phyloP scores from a whole-genome alignment of 331 rosid genomes.

The Malus hybrid region DNA sequence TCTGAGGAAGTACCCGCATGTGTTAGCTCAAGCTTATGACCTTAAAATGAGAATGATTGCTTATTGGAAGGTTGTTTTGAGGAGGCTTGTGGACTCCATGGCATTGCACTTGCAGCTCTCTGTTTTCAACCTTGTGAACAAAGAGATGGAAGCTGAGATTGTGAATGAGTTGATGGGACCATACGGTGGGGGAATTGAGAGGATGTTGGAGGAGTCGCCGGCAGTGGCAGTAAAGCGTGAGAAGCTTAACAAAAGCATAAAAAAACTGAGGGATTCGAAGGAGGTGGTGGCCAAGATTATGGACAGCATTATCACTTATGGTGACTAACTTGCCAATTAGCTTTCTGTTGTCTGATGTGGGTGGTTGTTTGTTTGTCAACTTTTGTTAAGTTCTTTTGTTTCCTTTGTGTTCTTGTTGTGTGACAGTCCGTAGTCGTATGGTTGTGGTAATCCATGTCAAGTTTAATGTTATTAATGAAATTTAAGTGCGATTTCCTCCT shows the following conservation, averaged over 20 bases:
- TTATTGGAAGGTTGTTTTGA: constrained; percentile 35
- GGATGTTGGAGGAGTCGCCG: constrained; percentile 40
- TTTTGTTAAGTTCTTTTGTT: too few relatives aligned
- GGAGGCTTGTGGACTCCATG: constrained; percentile 26
- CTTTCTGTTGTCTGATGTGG: too few relatives aligned
- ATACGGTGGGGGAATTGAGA: constrained; percentile 35
- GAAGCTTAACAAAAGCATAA: not conserved
- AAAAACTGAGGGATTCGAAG: not conserved
- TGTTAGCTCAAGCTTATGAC: constrained; percentile 29
- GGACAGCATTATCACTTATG: not conserved
- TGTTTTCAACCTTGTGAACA: constrained; percentile 16
- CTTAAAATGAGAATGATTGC: constrained; percentile 32
- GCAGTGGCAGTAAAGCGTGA: not conserved
- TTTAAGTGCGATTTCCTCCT: too few relatives aligned
- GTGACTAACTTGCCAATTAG: not conserved
- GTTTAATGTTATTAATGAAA: too few relatives aligned
- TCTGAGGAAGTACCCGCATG: not conserved
- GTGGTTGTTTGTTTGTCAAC: too few relatives aligned
- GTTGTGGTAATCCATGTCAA: too few relatives aligned
- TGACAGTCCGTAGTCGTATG: too few relatives aligned
- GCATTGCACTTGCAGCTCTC: constrained; percentile 32
- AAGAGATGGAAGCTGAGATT: constrained; percentile 27
- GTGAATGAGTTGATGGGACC: constrained; percentile 16
- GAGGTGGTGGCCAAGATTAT: not conserved
- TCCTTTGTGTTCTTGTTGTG: too few relatives aligned